phyloP scores from a whole-genome alignment of 1,139 yeast genomes.

The Ashbya aceris region DNA sequence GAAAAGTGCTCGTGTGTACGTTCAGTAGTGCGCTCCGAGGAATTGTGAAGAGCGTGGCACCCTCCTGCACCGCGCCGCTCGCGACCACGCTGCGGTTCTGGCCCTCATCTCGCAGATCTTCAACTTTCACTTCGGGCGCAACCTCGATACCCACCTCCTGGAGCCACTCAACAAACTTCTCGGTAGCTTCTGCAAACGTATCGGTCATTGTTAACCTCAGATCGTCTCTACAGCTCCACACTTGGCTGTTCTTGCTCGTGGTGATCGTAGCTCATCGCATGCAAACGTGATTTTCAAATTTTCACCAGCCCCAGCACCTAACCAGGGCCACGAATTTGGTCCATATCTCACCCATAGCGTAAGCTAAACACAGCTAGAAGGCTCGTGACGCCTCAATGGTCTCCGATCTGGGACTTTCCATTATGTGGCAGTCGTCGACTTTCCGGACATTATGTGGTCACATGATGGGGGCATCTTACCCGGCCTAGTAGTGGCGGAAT shows the following conservation, averaged over 20 bases:
- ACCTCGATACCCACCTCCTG: slow-evolving; percentile 35
- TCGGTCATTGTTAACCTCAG: slow-evolving; percentile 9
- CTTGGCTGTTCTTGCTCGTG: too few relatives aligned
- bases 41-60: slow-evolving; percentile 57
- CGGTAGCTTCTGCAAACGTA: slow-evolving; percentile 31
- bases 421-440: too few relatives aligned
- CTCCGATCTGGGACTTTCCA: too few relatives aligned
- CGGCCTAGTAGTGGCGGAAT: neutral
- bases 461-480: neutral
- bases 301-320: too few relatives aligned
- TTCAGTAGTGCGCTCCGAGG: slow-evolving; percentile 55
- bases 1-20: slow-evolving; percentile 45
- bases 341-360: too few relatives aligned
- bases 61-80: slow-evolving; percentile 43
- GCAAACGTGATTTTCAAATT: too few relatives aligned
- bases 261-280: too few relatives aligned
- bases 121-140: slow-evolving; percentile 47
- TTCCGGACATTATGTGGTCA: too few relatives aligned
- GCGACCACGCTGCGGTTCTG: slow-evolving; percentile 84
- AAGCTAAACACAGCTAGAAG: too few relatives aligned
- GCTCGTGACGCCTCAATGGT: too few relatives aligned
- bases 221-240: neutral
- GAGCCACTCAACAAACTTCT: slow-evolving; percentile 48
- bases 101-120: slow-evolving; percentile 45
- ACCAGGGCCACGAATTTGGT: too few relatives aligned